Conservation (phyloP, 1,284 basidiomycete genomes). For the Sporisorium reilianum region DNA sequence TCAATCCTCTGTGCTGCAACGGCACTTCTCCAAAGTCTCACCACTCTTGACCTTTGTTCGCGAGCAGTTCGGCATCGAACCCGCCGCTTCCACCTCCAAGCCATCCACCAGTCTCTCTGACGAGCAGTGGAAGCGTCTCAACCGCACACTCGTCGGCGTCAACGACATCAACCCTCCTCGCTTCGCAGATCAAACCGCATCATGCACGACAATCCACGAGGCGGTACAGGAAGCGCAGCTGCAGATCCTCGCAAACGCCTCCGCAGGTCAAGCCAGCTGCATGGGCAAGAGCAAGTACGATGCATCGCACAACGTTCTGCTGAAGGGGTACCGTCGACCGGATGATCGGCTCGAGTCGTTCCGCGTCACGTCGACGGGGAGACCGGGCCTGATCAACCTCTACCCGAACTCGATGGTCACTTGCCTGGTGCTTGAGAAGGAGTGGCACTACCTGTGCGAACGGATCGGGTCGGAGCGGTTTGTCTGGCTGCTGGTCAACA, state of each 20-base stretch:
- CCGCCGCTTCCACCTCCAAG: conserved; percentile 19
- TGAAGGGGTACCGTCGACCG: conserved; percentile 77
- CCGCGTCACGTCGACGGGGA: conserved; percentile 21
- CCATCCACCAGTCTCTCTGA: conserved; percentile 10
- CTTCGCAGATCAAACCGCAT: background rate
- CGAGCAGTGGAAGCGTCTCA: conserved; percentile 28
- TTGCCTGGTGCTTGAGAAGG: conserved; percentile 74
- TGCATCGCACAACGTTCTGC: conserved; percentile 73
- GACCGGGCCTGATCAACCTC: conserved; percentile 73
- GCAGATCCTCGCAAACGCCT: conserved; percentile 27
- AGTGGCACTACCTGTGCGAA: conserved; percentile 78
- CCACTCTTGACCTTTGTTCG: conserved; percentile 25
- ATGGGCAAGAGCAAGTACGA: conserved; percentile 1
- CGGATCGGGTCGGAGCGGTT: conserved; percentile 79
- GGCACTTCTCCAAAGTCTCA: conserved; percentile 24
- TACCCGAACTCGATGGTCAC: conserved; percentile 82
- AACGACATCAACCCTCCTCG: background rate
- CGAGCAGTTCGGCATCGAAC: conserved; percentile 23
- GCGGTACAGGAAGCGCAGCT: conserved; percentile 43
- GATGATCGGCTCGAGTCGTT: conserved; percentile 50
- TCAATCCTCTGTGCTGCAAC: conserved; percentile 22
- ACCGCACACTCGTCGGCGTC: conserved; percentile 16
- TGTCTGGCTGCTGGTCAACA: conserved; percentile 79
- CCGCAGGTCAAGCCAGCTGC: background rate
- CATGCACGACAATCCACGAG: conserved; percentile 24